A percentile compares a stretch with the other conserved stretches of the same genome.
phyloP scores from a whole-genome alignment of 2,329 filamentous ascomycete species.

The Paramyrothecium roridum region DNA sequence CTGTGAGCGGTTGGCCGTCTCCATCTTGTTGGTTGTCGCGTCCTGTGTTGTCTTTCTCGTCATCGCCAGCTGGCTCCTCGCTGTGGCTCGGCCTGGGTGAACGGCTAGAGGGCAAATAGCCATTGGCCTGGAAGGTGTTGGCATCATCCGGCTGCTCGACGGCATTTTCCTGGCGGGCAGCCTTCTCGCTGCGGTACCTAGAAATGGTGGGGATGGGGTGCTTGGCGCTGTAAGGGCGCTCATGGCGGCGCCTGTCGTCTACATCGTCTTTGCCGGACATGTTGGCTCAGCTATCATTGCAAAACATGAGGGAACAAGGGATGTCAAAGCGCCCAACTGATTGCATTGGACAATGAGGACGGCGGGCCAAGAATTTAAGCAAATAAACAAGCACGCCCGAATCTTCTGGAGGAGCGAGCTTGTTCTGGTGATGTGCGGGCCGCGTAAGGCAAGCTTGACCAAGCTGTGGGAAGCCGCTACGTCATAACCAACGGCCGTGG shows the following conservation, averaged over 20 bases:
- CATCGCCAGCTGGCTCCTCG: conserved; percentile 17
- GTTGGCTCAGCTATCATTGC: conserved; percentile 1
- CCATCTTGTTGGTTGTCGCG: conserved; percentile 11
- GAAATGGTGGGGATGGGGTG: conserved; percentile 47
- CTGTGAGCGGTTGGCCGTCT: conserved; percentile 14
- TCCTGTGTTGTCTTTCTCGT: conserved; percentile 5
- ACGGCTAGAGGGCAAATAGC: not conserved
- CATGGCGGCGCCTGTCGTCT: conserved; percentile 33
- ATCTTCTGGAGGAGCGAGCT: too few relatives aligned
- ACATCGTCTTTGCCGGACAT: conserved; percentile 34
- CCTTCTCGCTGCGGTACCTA: conserved; percentile 43
- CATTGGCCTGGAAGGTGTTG: not conserved
- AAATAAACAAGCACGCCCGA: too few relatives aligned
- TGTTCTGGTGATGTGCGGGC: not conserved
- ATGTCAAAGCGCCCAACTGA: too few relatives aligned
- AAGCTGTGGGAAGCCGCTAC: not conserved
- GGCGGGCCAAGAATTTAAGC: too few relatives aligned
- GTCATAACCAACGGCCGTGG: not conserved
- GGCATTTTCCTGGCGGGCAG: conserved; percentile 37
- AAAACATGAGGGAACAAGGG: too few relatives aligned
- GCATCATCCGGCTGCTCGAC: conserved; percentile 15
- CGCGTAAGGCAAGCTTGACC: not conserved
- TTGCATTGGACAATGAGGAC: too few relatives aligned
- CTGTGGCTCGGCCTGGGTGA: conserved; percentile 28
- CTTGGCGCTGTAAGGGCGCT: conserved; percentile 36